Conservation (phyloP, 805 yeast species). For the Zygosaccharomyces bisporus region DNA sequence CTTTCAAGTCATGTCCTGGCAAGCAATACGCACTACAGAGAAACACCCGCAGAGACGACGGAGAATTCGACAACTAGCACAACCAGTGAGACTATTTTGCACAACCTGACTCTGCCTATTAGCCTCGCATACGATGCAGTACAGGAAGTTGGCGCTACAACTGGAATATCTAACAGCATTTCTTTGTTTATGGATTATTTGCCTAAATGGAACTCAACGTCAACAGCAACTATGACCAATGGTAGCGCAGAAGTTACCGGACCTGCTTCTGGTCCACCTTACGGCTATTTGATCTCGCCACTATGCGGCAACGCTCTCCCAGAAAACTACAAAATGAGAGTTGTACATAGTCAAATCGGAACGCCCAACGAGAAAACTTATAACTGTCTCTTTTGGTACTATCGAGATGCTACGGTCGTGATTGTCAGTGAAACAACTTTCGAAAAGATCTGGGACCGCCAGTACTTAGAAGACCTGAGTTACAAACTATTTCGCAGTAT, state of each 20-base stretch:
- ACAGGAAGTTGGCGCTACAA: conserved; percentile 35
- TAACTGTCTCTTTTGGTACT: conserved; percentile 33
- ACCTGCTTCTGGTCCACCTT: conserved; percentile 6
- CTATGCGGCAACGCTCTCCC: conserved; percentile 25
- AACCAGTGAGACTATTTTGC: conserved; percentile 22
- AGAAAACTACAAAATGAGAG: conserved; percentile 23
- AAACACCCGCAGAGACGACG: conserved; percentile 15
- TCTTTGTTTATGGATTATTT: conserved; percentile 30
- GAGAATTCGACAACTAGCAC: background rate
- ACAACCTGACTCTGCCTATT: conserved; percentile 33
- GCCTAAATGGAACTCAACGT: conserved; percentile 23
- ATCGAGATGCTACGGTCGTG: conserved; percentile 25
- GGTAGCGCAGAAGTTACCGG: background rate
- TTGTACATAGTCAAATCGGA: conserved; percentile 19
- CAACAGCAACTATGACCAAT: background rate
- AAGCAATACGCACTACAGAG: conserved; percentile 30
- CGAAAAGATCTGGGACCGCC: conserved; percentile 28
- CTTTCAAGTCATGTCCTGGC: conserved; percentile 31
- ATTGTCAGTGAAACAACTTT: conserved; percentile 28
- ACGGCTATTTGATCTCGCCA: conserved; percentile 34
- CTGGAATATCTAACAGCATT: conserved; percentile 33
- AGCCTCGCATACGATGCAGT: conserved; percentile 35
- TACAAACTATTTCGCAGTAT: conserved; percentile 24
- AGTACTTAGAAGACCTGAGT: conserved; percentile 29
- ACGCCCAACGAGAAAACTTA: conserved; percentile 13